phyloP scores from a whole-genome alignment of 306 rosid genomes.

The Acacia crassicarpa region DNA sequence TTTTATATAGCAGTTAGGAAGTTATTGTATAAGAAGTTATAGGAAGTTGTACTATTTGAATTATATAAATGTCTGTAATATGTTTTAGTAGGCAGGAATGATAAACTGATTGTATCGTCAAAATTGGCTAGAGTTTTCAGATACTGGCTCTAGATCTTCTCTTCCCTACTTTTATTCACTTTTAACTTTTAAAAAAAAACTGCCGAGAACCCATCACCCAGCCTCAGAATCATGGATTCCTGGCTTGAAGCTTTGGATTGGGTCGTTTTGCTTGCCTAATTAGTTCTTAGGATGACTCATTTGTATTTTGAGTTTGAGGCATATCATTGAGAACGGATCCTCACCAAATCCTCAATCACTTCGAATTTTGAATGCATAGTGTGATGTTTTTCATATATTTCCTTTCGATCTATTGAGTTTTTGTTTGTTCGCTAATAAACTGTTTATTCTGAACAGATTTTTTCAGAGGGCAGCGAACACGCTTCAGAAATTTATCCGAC shows the following conservation, averaged over 20 bases:
- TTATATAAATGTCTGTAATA: too few relatives aligned
- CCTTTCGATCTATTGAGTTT: not conserved
- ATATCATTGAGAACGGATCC: not conserved
- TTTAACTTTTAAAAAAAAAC: too few relatives aligned
- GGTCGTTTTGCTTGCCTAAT: not conserved
- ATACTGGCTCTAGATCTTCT: too few relatives aligned
- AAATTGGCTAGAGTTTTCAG: too few relatives aligned
- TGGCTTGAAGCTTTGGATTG: not conserved
- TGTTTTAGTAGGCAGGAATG: too few relatives aligned
- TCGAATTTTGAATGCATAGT: not conserved
- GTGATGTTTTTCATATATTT: not conserved
- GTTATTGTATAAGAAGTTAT: too few relatives aligned
- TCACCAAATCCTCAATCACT: not conserved
- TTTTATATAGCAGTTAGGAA: too few relatives aligned
- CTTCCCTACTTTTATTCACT: too few relatives aligned
- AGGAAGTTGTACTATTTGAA: too few relatives aligned
- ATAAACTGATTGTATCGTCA: too few relatives aligned
- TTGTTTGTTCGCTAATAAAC: conserved; percentile 2
- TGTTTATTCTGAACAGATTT: conserved; percentile 54
- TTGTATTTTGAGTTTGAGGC: not conserved
- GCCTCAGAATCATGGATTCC: not conserved
- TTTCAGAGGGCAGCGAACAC: conserved; percentile 68
- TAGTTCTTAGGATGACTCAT: not conserved
- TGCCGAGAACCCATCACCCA: too few relatives aligned
- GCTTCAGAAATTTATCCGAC: conserved; percentile 34